Conservation (phyloP, 139 green algal genomes). For the Tetradesmus lagerheimii region DNA sequence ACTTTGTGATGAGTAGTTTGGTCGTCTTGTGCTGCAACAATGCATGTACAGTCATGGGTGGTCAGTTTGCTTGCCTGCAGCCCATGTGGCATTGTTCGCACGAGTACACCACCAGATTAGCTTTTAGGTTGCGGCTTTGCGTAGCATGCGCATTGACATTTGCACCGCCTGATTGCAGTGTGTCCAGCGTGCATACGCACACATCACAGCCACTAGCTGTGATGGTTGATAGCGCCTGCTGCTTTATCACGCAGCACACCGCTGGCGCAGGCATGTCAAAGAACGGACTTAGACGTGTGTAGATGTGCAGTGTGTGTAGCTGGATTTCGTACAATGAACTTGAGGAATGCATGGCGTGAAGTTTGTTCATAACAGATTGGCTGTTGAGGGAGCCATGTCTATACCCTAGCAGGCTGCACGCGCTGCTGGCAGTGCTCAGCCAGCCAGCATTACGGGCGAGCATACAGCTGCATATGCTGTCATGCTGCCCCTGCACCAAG, state of each 20-base stretch:
- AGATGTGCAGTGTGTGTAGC: too few relatives aligned
- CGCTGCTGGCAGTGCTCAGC: not conserved
- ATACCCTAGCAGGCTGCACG: too few relatives aligned
- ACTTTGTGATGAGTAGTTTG: not conserved
- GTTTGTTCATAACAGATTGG: not conserved
- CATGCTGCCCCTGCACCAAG: not conserved
- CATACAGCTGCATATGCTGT: not conserved
- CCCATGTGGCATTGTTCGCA: not conserved
- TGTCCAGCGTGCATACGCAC: too few relatives aligned
- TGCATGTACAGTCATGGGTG: conserved; percentile 1
- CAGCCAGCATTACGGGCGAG: not conserved
- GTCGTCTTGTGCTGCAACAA: not conserved
- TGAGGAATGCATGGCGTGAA: not conserved
- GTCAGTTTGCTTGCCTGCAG: too few relatives aligned
- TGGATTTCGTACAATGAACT: too few relatives aligned
- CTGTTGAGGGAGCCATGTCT: too few relatives aligned
- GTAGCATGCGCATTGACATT: not conserved
- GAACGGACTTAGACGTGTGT: too few relatives aligned
- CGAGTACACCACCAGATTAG: not conserved
- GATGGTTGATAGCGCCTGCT: too few relatives aligned
- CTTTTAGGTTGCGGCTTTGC: not conserved
- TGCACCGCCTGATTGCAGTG: not conserved
- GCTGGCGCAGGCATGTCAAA: too few relatives aligned
- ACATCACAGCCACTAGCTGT: too few relatives aligned
- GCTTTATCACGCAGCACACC: too few relatives aligned